Percentiles rank a stretch among this genome's conserved stretches.
Evolutionary conservation across 1,284 basidiomycete species (phyloP).

Genomic region (Termitomyces sp.): DNA sequence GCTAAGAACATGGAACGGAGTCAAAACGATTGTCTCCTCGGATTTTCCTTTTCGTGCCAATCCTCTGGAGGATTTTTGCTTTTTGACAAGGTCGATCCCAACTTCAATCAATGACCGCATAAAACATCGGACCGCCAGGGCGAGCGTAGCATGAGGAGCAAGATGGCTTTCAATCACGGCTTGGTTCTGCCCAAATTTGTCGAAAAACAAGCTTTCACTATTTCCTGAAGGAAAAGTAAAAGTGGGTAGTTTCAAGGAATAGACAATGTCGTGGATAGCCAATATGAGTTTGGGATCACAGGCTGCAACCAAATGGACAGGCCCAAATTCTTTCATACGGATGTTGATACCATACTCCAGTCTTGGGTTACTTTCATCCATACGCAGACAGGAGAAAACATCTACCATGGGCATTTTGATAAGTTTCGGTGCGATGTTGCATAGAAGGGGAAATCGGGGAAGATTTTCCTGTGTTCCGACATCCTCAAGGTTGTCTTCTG

Average conservation of each 20-base stretch:
- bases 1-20: constrained; percentile 33
- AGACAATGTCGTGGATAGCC: constrained; percentile 22
- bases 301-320: constrained; percentile 18
- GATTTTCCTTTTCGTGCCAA: constrained; percentile 11
- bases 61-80: constrained; percentile 22
- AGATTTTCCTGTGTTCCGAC: neutral
- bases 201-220: constrained; percentile 18
- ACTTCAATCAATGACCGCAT: constrained; percentile 30
- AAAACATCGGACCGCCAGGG: constrained; percentile 34
- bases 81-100: constrained; percentile 30
- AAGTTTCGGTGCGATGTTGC: constrained; percentile 5
- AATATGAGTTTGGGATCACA: constrained; percentile 26
- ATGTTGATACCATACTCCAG: neutral
- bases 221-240: constrained; percentile 14
- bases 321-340: neutral
- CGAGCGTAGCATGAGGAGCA: constrained; percentile 42
- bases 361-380: neutral
- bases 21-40: constrained; percentile 23
- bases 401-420: constrained; percentile 15
- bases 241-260: constrained; percentile 19
- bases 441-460: constrained; percentile 1
- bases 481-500: constrained; percentile 5
- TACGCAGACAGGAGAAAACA: neutral
- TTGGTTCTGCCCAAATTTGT: constrained; percentile 21
- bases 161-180: constrained; percentile 32